Base-by-base conservation (phyloP, 768 basidiomycete species). In the Hygrophoropsis aurantiaca region DNA sequence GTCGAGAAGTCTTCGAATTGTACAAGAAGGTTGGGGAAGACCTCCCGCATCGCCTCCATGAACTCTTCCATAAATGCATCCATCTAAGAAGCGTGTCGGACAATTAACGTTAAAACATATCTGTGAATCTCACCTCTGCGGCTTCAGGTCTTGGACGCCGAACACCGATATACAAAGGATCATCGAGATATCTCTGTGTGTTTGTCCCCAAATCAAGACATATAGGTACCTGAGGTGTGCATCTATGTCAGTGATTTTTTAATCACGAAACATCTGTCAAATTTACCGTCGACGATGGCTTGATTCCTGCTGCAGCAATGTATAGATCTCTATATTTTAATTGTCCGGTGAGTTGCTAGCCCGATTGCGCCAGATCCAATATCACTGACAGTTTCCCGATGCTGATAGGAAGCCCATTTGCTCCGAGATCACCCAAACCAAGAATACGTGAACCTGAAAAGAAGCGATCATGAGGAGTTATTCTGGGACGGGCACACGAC, bases 1-100 rank as follows among this genome's bases (percentile, higher is more conserved):
- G 85, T 87, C 42, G 85, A 84, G 60, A 87, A 90, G 59, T 90
- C 81, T 52, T 84, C 84, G 51, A 84, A 87, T 49, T 88, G 86
- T n/a, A 89, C 77, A 53, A 87, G 68, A 40, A 84, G 67, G 4
- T 78, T 68, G 6, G 87, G 87, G 65, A 85, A 87, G 13, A 79
- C 76, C 23, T 79, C 74, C 35, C 67, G 64, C 73, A 85, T 81
- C 8, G 84, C 81, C 13, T 68, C 62, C 83, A 90, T 88, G 65
- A 90, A 87, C 53, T 84, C 81, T 44, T 84, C 78, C 80, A 90
- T 83, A 68, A 89, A 88, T 30, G 67, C 81, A 35, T 82, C 80
- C 74, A 85, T 84, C 81, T 84, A 51, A 41, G 41, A 60, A 8
- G 35, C 10, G 10, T 11, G 13, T 47, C 11, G 48, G 16, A 21